Evolutionary conservation across 257 asterid genomes (phyloP).

Genomic region (Solanum sejunctum): DNA sequence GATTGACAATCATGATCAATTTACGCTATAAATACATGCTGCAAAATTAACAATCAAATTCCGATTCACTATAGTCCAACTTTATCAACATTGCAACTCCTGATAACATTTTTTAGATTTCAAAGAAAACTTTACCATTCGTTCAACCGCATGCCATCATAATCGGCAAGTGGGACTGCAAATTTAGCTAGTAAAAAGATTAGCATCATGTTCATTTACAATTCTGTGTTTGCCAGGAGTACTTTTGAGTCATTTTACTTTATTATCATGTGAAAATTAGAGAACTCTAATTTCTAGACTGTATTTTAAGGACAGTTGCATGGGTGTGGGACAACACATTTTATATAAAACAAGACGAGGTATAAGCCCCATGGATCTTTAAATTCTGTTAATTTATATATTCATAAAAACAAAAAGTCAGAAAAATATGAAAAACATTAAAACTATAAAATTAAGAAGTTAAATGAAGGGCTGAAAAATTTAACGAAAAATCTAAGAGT

Average conservation of each 20-base stretch:
- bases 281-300: not conserved
- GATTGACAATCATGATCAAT: not conserved
- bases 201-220: not conserved
- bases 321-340: not conserved
- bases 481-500: not conserved
- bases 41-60: not conserved
- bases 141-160: not conserved
- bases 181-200: not conserved
- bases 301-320: not conserved
- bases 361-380: not conserved
- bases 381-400: not conserved
- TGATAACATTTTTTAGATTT: not conserved
- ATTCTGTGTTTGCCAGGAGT: not conserved
- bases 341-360: not conserved
- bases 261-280: not conserved
- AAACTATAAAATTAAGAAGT: not conserved
- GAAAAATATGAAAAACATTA: not conserved
- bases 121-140: not conserved
- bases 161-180: not conserved
- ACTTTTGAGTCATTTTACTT: not conserved
- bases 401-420: not conserved
- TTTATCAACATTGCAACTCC: not conserved
- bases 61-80: not conserved
- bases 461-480: not conserved
- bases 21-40: not conserved